Percentiles rank a stretch among this genome's conserved stretches.
These are phyloP conservation scores for Aspergillus tubingensis DNA, from an alignment of 2,329 filamentous ascomycete species.

Conservation along the genomic window DNA sequence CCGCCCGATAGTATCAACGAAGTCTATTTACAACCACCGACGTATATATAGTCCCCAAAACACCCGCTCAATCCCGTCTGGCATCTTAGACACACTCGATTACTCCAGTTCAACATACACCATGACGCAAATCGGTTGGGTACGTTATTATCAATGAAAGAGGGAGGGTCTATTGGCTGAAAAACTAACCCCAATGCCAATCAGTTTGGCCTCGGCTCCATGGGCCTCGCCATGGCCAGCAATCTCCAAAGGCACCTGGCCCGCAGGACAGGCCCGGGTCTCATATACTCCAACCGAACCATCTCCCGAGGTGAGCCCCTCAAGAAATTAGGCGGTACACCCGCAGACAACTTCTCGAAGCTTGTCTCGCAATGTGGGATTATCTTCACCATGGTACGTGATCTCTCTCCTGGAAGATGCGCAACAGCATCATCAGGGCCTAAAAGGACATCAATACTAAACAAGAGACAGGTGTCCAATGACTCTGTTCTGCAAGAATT, in stretches of 20 bases:
- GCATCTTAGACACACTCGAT: not conserved
- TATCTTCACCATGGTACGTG: conserved; percentile 42
- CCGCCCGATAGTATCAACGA: conserved; percentile 16
- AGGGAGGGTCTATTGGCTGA: not conserved
- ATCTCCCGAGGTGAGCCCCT: conserved; percentile 42
- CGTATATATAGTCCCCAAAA: not conserved
- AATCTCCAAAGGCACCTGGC: conserved; percentile 46
- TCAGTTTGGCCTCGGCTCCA: conserved; percentile 48
- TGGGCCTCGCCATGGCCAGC: conserved; percentile 48
- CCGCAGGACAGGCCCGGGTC: conserved; percentile 31
- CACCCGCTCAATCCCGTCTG: not conserved
- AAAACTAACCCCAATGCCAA: not conserved
- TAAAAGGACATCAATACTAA: conserved; percentile 9
- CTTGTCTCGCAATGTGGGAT: conserved; percentile 41
- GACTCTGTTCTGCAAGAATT: conserved; percentile 42
- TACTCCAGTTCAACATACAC: not conserved
- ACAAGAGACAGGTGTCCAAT: conserved; percentile 39
- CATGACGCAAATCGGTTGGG: conserved; percentile 42
- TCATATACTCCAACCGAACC: conserved; percentile 47
- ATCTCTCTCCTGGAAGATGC: not conserved
- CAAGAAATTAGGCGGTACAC: conserved; percentile 37
- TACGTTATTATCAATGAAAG: conserved; percentile 15
- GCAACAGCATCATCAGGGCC: not conserved
- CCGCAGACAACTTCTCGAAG: conserved; percentile 36
- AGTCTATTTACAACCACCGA: not conserved